Conservation (phyloP, 2,329 filamentous ascomycete genomes). For the Fusarium sp. region DNA sequence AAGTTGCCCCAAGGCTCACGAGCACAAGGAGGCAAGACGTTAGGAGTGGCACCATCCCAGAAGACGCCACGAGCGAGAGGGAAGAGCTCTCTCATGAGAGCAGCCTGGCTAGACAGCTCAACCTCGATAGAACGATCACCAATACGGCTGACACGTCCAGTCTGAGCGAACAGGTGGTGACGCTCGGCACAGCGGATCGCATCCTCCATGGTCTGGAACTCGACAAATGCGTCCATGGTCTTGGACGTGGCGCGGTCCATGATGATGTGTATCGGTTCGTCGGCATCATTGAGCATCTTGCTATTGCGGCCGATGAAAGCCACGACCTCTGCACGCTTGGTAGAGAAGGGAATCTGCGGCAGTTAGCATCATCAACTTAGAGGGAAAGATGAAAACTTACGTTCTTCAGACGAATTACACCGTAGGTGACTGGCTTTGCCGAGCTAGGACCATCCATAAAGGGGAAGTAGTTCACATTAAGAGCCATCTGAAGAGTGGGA, state of each 20-base stretch:
- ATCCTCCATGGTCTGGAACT: slow-evolving; percentile 64
- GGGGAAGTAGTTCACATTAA: slow-evolving; percentile 56
- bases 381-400: slow-evolving; percentile 49
- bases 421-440: slow-evolving; percentile 46
- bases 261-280: slow-evolving; percentile 70
- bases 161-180: slow-evolving; percentile 52
- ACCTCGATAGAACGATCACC: slow-evolving; percentile 68
- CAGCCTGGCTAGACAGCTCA: slow-evolving; percentile 64
- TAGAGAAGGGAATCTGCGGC: slow-evolving; percentile 66
- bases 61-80: slow-evolving; percentile 65
- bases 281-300: slow-evolving; percentile 62
- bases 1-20: slow-evolving; percentile 63
- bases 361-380: neutral
- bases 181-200: slow-evolving; percentile 64
- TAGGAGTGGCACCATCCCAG: slow-evolving; percentile 63
- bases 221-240: slow-evolving; percentile 70
- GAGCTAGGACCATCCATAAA: slow-evolving; percentile 55
- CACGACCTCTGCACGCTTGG: slow-evolving; percentile 64
- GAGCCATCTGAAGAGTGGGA: slow-evolving; percentile 49
- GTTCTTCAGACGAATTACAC: slow-evolving; percentile 62
- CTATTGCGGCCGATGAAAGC: slow-evolving; percentile 69
- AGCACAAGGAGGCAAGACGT: slow-evolving; percentile 47
- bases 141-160: slow-evolving; percentile 59
- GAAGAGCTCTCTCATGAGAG: slow-evolving; percentile 71
- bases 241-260: slow-evolving; percentile 72